Base-by-base conservation (phyloP, 2,329 filamentous ascomycete species). In the Beauveria sp. region DNA sequence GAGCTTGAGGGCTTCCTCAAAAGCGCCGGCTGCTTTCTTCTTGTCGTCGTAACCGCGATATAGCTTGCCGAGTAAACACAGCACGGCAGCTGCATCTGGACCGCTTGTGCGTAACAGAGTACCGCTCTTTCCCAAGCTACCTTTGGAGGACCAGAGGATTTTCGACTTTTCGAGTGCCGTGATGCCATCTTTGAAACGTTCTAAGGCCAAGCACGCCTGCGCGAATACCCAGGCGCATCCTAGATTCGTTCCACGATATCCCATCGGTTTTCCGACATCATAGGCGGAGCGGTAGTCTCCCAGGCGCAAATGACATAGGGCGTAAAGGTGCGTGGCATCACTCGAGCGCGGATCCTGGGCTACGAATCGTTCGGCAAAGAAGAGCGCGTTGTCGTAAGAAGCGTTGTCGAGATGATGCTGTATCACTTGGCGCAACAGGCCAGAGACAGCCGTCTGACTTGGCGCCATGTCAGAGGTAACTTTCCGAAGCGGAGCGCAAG, bases 181-280 rank as follows among this genome's bases (percentile, higher is more conserved):
- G 59, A 93, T 88, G 28, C 94, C 94, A 67, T 96, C 91, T 63
- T 88, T 86, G 72, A 88, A 87, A 64, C 86, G 85, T 63, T 90
- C 91, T 61, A 97, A 77, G 50, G 85, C 84, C 63, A 97, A 76
- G 70, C 91, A 97, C 44, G 92, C 86, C 70, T 96, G 92, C 57
- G 93, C 93, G 77, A 92, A 96, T 51, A 97, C 83, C 76, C 93
- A 97, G 20, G 90, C 85, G 74, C 93, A 97, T 34, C 92, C 92
- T 28, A 96, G 71, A 74, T 97, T 90, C 37, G 82, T 79, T 24
- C 89, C 90, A 64, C 87, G 85, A 56, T 84, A 84, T 43, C 86
- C 90, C 58, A 85, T 80, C 52, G 84, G 81, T 70, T 91, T 90
- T 72, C 89, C 89, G 67, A 86, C 83, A 69, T 97, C 92, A 73